Evolutionary conservation across 2,329 filamentous ascomycete species (phyloP).

Genomic region (Elsinoe ampelina): DNA sequence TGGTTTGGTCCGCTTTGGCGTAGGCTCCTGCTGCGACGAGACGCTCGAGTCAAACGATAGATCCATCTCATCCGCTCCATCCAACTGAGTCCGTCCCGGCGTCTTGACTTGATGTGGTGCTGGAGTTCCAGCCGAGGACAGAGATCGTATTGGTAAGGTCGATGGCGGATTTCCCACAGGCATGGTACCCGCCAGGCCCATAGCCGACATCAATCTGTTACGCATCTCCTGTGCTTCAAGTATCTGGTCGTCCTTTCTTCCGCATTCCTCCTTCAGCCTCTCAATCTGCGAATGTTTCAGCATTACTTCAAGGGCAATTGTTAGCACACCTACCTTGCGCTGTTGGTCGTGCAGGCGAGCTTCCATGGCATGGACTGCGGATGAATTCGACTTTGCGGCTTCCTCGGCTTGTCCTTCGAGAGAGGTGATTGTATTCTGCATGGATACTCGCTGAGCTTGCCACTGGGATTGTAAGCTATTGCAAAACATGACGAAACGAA

Average conservation of each 20-base stretch:
- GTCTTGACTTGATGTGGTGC: background rate
- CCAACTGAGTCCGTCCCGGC: background rate
- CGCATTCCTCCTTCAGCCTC: conserved; percentile 24
- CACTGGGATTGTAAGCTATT: background rate
- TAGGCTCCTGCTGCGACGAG: conserved; percentile 28
- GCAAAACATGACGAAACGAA: background rate
- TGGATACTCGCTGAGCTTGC: background rate
- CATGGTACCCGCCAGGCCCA: conserved; percentile 22
- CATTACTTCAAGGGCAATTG: background rate
- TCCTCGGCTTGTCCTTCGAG: background rate
- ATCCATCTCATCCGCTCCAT: conserved; percentile 15
- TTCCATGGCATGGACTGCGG: background rate
- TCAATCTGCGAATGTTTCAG: conserved; percentile 20
- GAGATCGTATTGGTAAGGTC: conserved; percentile 14
- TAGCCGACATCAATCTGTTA: conserved; percentile 29
- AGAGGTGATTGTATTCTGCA: background rate
- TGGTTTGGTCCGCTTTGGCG: conserved; percentile 35
- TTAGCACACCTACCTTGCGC: background rate
- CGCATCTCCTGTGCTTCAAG: conserved; percentile 31
- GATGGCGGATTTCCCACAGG: background rate
- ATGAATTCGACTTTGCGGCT: background rate
- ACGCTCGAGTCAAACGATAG: conserved; percentile 21
- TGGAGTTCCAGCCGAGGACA: conserved; percentile 13
- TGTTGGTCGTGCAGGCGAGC: background rate
- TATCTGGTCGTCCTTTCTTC: conserved; percentile 29